Base-by-base conservation (phyloP, 768 basidiomycete genomes). In the Lactarius vividus region DNA sequence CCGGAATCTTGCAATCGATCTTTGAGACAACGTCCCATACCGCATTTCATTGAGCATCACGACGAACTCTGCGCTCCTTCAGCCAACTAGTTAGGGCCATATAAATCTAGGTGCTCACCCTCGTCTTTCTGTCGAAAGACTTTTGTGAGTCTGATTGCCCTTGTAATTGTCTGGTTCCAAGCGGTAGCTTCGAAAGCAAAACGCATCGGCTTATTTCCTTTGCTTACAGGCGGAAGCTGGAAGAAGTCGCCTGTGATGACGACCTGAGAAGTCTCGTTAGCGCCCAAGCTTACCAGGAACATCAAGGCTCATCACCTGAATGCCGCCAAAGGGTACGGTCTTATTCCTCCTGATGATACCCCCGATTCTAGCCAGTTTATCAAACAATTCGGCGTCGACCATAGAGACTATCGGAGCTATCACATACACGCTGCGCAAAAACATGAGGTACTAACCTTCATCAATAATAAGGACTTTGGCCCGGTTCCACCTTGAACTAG, bases 21-120 rank as follows among this genome's bases (percentile, higher is more conserved):
- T 77, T 3, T 72, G 67, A 0, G 87, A 83, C 37, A 98, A 77
- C 20, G 71, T 78, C 3, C 97, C 97, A 71, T 94, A 96, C 18
- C 97, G 87, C 97, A 98, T 98, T 75, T 98, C 95, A 74, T 98
- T 99, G 59, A 98, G 80, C 94, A 98, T 98, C 75, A 92, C 83
- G 59, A 99, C 85, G 73, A 99, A 98, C 60, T 87, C 94, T 94
- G 74, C 44, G 64, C 54, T 44, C 15, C 26, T 68, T 31, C 39
- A 62, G 16, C 39, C 26, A 66, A 46, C 29, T 33, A 46, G 67
- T n/a, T 59, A 64, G 57, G 52, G 52, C 40, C 59, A 54, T 39
- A 52, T 20, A 60, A 46, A 63, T 31, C 28, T 9, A 33, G 1
- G 4, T 75, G 84, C 65, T 59, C 67, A 94, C 95, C 87, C 75